Percentiles rank a stretch among this genome's conserved stretches.
Evolutionary conservation across 2,329 filamentous ascomycete genomes (phyloP).

Genomic region (Xylariomycetidae sp.): DNA sequence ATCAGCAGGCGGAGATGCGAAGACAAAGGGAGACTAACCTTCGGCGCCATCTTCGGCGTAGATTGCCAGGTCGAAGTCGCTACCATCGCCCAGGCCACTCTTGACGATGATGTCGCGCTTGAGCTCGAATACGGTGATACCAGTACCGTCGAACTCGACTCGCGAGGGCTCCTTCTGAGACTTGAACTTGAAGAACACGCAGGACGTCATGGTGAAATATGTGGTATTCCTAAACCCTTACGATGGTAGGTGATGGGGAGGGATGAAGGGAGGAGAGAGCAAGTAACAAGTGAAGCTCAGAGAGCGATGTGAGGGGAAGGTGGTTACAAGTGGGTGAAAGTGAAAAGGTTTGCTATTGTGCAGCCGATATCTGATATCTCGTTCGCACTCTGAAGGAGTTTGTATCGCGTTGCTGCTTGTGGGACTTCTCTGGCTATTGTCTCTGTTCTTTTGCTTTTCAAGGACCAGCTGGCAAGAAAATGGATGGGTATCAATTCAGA

Average conservation of each 20-base stretch:
- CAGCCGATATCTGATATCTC: conserved; percentile 9
- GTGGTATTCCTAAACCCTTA: conserved; percentile 14
- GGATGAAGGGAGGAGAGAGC: not conserved
- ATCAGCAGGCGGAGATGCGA: not conserved
- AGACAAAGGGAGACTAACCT: conserved; percentile 54
- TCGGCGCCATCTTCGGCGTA: conserved; percentile 89
- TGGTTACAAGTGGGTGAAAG: conserved; percentile 6
- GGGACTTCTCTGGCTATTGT: conserved; percentile 19
- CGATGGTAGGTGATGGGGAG: conserved; percentile 7
- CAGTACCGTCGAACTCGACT: conserved; percentile 95
- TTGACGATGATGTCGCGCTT: conserved; percentile 98
- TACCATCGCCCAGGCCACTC: conserved; percentile 89
- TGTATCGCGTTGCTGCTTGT: conserved; percentile 16
- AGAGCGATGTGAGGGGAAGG: conserved; percentile 8
- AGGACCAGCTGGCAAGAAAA: conserved; percentile 27
- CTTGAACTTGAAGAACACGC: conserved; percentile 99
- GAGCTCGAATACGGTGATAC: conserved; percentile 96
- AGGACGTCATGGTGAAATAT: conserved; percentile 80
- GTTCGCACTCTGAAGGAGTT: conserved; percentile 14
- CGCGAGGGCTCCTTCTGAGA: conserved; percentile 93
- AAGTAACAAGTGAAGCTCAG: conserved; percentile 2
- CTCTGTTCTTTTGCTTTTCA: conserved; percentile 14
- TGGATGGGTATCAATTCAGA: conserved; percentile 32
- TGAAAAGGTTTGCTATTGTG: conserved; percentile 14
- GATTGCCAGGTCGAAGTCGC: conserved; percentile 92